A percentile compares a stretch with the other conserved stretches of the same genome.
phyloP scores from a whole-genome alignment of 768 basidiomycete species.

The Basidioascus undulatus region DNA sequence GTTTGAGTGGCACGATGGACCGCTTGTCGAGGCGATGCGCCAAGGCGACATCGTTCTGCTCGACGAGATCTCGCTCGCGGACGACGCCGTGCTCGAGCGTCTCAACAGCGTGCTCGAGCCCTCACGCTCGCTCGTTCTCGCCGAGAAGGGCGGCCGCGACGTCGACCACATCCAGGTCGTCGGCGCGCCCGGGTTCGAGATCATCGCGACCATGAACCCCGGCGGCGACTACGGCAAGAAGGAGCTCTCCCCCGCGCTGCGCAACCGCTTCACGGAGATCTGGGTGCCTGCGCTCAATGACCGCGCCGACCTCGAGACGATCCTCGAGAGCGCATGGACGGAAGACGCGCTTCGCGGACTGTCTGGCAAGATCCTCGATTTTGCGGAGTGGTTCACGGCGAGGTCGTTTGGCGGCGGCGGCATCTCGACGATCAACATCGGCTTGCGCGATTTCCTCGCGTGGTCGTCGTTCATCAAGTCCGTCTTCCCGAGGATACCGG shows the following conservation, averaged over 20 bases:
- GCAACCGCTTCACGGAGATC: conserved; percentile 96
- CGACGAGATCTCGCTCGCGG: conserved; percentile 90
- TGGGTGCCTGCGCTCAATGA: conserved; percentile 79
- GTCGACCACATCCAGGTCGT: conserved; percentile 39
- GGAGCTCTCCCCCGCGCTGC: conserved; percentile 81
- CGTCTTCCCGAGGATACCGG: too few species aligned
- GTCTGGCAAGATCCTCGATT: conserved; percentile 43
- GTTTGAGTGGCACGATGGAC: conserved; percentile 94
- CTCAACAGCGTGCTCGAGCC: conserved; percentile 95
- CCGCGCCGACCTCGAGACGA: conserved; percentile 46
- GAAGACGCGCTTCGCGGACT: conserved; percentile 28
- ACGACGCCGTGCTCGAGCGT: conserved; percentile 91
- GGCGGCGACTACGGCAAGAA: conserved; percentile 99
- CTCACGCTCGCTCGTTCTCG: conserved; percentile 61
- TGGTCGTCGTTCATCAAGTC: conserved; percentile 79
- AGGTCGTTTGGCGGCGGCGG: conserved; percentile 29
- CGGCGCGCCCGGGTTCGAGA: conserved; percentile 49
- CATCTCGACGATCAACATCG: conserved; percentile 37
- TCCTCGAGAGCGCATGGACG: conserved; percentile 47
- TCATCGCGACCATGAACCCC: conserved; percentile 96
- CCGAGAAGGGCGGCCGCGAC: conserved; percentile 65
- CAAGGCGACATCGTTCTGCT: conserved; percentile 63
- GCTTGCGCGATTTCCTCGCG: conserved; percentile 72
- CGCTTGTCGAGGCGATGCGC: conserved; percentile 79
- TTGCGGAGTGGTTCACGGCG: conserved; percentile 57